These are phyloP conservation scores for Ogataea ganodermae DNA, from an alignment of 805 yeast species.

Conservation along the genomic window DNA sequence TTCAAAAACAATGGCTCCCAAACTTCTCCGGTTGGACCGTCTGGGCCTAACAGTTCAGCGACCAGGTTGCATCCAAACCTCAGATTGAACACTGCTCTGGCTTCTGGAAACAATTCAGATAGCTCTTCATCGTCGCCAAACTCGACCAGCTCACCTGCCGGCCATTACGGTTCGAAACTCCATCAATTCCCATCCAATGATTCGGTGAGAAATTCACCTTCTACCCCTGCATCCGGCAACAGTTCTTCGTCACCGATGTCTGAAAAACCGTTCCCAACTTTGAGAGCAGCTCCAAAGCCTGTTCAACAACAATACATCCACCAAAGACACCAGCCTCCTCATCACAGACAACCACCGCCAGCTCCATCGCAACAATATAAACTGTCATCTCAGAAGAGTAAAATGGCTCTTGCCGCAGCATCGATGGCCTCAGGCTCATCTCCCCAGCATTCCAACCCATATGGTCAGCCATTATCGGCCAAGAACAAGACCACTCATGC, in stretches of 20 bases:
- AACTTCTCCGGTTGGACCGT: constrained; percentile 5
- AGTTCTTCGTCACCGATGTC: constrained; percentile 35
- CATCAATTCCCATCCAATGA: constrained; percentile 1
- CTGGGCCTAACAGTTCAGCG: constrained; percentile 8
- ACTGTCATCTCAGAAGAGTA: constrained; percentile 18
- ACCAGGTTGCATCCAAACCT: constrained; percentile 21
- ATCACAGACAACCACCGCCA: constrained; percentile 9
- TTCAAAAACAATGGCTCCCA: constrained; percentile 14
- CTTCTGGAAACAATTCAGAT: constrained; percentile 10
- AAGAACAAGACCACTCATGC: constrained; percentile 30
- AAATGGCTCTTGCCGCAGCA: constrained; percentile 40
- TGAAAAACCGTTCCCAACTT: constrained; percentile 35
- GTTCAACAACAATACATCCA: constrained; percentile 22
- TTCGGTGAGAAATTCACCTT: constrained; percentile 8
- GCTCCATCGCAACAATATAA: constrained; percentile 19
- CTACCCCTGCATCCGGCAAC: constrained; percentile 9
- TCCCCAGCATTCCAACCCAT: constrained; percentile 15
- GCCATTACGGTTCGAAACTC: not conserved
- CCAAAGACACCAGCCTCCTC: constrained; percentile 25
- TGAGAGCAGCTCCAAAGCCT: constrained; percentile 12
- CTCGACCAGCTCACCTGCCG: constrained; percentile 1
- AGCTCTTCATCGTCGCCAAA: constrained; percentile 9
- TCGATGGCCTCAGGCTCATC: constrained; percentile 29
- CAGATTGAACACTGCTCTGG: constrained; percentile 19
- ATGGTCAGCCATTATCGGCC: constrained; percentile 28